Base-by-base conservation (phyloP, 306 rosid genomes). In the Castanea mollissima region DNA sequence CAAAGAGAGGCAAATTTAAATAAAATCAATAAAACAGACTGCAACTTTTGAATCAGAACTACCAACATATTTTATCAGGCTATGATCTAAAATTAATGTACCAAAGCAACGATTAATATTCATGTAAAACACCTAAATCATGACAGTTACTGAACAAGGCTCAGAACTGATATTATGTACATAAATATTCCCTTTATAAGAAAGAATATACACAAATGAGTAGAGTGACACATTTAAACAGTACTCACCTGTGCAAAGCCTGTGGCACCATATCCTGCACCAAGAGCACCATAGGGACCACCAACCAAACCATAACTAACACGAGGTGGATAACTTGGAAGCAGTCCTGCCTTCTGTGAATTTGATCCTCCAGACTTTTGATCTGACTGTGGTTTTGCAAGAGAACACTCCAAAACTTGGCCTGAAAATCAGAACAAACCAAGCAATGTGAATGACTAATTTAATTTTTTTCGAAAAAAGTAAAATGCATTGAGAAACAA, bases 331-430 rank as follows among this genome's bases (percentile, higher is more conserved):
- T 92, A 94, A 76, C 82, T 90, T 12, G 97, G 92, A 89, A 94
- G 93, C 86, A 91, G 77, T 72, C 97, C 99, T 55, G 90, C 65
- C 76, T 87, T 92, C 79, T 80, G 95, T 56, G 82, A 69, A 81
- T 86, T 89, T 54, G 87, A 84, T 65, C 90, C 97, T 74, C 87
- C 89, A 51, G 94, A 81, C 83, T 90, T 94, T 76, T 92, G 97
- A 82, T 91, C 97, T 75, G 91, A 86, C 87, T 94, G 97, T 54
- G 99, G 99, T 85, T 92, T 92, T 80, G 99, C 97, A 68, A 94
- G 90, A 85, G 99, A 94, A 79, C 97, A 91, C 81, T 92, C 97
- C 83, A 94, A 84, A 73, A 82, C 46, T 85, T 92, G 99, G 73
- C 97, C 97, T 94, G 87, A 75, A 79, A 78, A 38, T 77, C 41